Evolutionary conservation across 106 monocot genomes (phyloP).

Genomic region (Apostasia ramifera): DNA sequence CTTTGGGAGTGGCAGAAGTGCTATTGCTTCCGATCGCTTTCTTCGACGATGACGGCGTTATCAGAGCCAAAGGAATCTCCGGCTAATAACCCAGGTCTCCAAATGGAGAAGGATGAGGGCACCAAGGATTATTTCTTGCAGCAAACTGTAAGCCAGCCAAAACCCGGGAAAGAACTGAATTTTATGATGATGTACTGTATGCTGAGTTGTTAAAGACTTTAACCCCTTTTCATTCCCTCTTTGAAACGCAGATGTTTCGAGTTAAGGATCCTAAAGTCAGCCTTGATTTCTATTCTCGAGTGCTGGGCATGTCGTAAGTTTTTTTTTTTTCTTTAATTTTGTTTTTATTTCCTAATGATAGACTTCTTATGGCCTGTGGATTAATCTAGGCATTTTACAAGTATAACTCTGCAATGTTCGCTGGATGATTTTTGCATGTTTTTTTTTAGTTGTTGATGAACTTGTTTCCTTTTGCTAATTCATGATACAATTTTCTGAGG

Average conservation of each 20-base stretch:
- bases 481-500: too few relatives aligned
- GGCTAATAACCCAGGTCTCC: conserved; percentile 84
- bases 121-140: conserved; percentile 94
- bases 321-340: background rate
- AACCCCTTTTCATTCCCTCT: too few relatives aligned
- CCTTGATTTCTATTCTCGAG: conserved; percentile 95
- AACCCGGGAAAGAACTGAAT: too few relatives aligned
- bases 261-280: conserved; percentile 92
- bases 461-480: too few relatives aligned
- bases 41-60: conserved; percentile 36
- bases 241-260: conserved; percentile 67
- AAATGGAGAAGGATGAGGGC: conserved; percentile 50
- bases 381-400: too few relatives aligned
- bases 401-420: too few relatives aligned
- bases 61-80: conserved; percentile 60
- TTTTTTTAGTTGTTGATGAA: too few relatives aligned
- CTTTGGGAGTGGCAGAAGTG: background rate
- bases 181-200: too few relatives aligned
- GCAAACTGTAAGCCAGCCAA: conserved; percentile 56
- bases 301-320: conserved; percentile 95
- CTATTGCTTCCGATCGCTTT: conserved; percentile 12
- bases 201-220: too few relatives aligned
- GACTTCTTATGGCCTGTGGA: too few relatives aligned
- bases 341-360: too few relatives aligned
- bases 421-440: too few relatives aligned